Base-by-base conservation (phyloP, 805 yeast genomes). In the Teunomyces panamensis region DNA sequence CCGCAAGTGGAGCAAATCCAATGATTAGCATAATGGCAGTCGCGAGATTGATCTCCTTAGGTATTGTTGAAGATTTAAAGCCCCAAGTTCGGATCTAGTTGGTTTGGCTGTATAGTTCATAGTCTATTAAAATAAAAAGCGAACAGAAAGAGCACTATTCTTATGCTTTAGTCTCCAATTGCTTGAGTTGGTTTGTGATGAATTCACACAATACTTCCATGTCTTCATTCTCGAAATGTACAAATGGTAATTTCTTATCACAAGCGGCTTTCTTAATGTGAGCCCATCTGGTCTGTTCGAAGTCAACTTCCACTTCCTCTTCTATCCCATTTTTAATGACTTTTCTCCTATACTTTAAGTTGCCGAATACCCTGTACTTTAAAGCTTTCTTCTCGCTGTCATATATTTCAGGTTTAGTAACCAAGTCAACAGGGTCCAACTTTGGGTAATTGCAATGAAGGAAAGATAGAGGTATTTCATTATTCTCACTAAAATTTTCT, bases 401-500 rank as follows among this genome's bases (percentile, higher is more conserved):
- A 39, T 49, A 66, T 14, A 68, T 48, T 20, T 62, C 63, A 1
- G 56, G 60, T 36, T 58, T 57, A 2, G 44, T 48, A 52, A 55
- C 52, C 28, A 65, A 55, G 28, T 53, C 56, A 1, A 60, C 14
- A 4, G 72, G 73, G 51, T 68, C 74, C 13, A 68, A 50, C 47
- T 68, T 68, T 5, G 73, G 73, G 46, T 55, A 67, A 47, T 68
- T 68, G 46, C 72, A 67, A 51, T 68, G 73, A 35, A 68, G 44
- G 3, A 69, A 50, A 41, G 66, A 67, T 5, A 66, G 39, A 0
- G 67, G 63, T 17, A 54, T 52, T 2, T 58, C 49, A 17, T 52
- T 51, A 30, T 58, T 47, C 5, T 48, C 43, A 16, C 49, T 49
- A 42, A 64, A 65, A 37, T 48, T 43, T 20, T 60, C 57, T 1